A percentile compares a stretch with the other conserved stretches of the same genome.
Conservation (phyloP, 208 protist species). For the Entamoeba histolytica region DNA sequence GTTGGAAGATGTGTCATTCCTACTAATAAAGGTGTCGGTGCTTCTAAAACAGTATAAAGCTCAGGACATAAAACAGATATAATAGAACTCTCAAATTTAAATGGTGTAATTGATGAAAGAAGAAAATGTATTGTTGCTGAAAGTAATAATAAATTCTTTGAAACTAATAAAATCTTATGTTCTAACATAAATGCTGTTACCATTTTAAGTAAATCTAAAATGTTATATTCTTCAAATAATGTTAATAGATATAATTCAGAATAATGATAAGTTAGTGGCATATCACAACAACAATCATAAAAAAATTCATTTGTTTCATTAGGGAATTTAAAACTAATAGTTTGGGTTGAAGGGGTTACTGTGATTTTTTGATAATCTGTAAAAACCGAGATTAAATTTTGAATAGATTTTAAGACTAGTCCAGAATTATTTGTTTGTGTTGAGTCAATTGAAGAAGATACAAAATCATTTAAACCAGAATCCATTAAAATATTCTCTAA, state of each 20-base stretch:
- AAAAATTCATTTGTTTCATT: neutral
- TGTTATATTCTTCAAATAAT: neutral
- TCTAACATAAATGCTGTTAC: neutral
- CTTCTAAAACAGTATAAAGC: neutral
- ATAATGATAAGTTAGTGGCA: neutral
- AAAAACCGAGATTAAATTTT: no score
- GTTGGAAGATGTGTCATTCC: neutral
- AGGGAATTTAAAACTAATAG: neutral
- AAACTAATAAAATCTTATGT: neutral
- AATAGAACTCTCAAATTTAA: neutral
- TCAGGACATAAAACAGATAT: neutral
- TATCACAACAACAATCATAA: neutral
- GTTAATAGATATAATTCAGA: neutral
- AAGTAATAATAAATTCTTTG: neutral
- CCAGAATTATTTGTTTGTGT: neutral
- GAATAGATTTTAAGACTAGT: no score
- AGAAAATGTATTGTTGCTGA: neutral
- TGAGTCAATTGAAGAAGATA: neutral
- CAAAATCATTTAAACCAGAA: neutral
- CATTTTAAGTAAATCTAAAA: neutral
- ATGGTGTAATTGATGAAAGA: neutral
- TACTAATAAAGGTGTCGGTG: neutral
- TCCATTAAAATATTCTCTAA: neutral
- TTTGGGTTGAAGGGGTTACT: no score
- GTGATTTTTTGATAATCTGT: no score